These are phyloP conservation scores for Suillus subalutaceus DNA, from an alignment of 768 basidiomycete genomes.

Conservation along the genomic window DNA sequence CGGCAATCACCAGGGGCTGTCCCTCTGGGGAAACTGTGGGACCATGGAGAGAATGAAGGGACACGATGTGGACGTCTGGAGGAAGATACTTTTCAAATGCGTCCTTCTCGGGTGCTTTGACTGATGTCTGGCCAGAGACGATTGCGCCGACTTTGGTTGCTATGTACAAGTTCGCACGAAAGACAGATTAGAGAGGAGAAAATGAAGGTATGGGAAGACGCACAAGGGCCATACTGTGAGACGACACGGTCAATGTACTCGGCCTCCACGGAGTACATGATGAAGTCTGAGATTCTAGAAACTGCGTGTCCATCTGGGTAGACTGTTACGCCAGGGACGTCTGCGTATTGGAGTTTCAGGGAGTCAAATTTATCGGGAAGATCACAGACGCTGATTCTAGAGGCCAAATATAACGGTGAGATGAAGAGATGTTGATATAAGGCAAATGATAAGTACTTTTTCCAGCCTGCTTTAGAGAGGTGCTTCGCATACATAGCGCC, in stretches of 20 bases:
- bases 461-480: conserved; percentile 83
- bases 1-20: conserved; percentile 78
- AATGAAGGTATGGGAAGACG: conserved; percentile 27
- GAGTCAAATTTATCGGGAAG: conserved; percentile 70
- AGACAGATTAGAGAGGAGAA: conserved; percentile 3
- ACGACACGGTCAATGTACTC: conserved; percentile 87
- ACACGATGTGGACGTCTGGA: conserved; percentile 83
- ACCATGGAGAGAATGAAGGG: conserved; percentile 93
- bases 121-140: conserved; percentile 95
- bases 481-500: conserved; percentile 88
- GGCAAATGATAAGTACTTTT: conserved; percentile 53
- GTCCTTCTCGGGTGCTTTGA: conserved; percentile 89
- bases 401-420: neutral
- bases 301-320: conserved; percentile 85
- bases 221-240: conserved; percentile 88
- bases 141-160: conserved; percentile 92
- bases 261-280: conserved; percentile 95
- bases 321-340: conserved; percentile 62
- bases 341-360: conserved; percentile 62
- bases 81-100: conserved; percentile 93
- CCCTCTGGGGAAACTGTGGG: conserved; percentile 86
- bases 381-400: conserved; percentile 91
- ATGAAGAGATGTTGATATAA: conserved; percentile 11
- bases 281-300: conserved; percentile 87
- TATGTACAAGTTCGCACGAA: conserved; percentile 30